These are phyloP conservation scores for Colletotrichum tanaceti DNA, from an alignment of 2,329 filamentous ascomycete species.

Conservation along the genomic window DNA sequence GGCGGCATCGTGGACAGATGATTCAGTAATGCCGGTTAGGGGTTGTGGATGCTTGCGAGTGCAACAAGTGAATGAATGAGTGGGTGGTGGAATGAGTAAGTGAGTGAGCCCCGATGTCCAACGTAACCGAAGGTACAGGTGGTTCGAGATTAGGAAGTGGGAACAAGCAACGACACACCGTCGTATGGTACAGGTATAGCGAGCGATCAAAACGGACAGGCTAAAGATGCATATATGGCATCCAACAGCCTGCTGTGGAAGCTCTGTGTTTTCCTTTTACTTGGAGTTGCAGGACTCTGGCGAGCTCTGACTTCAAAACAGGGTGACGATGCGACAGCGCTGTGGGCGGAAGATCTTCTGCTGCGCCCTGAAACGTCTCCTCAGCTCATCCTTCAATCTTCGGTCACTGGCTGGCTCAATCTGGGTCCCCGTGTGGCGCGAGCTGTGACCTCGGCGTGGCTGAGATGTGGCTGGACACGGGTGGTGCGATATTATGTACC, in stretches of 20 bases:
- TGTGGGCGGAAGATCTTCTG: slow-evolving; percentile 24
- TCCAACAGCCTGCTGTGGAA: slow-evolving; percentile 41
- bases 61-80: not conserved
- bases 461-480: not conserved
- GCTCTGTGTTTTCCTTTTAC: slow-evolving; percentile 6
- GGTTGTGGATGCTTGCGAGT: not conserved
- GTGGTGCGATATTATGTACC: slow-evolving; percentile 1
- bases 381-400: slow-evolving; percentile 38
- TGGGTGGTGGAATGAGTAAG: slow-evolving; percentile 3
- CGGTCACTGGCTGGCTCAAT: slow-evolving; percentile 6
- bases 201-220: not conserved
- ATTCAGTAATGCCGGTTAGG: not conserved
- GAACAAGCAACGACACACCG: not conserved
- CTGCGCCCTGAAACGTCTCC: slow-evolving; percentile 41
- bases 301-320: slow-evolving; percentile 24
- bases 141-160: not conserved
- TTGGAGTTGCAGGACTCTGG: not conserved
- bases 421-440: slow-evolving; percentile 10
- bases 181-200: not conserved
- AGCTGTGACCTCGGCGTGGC: slow-evolving; percentile 6
- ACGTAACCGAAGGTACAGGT: too few relatives aligned
- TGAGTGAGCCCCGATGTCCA: not conserved
- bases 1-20: slow-evolving; percentile 27
- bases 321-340: slow-evolving; percentile 26
- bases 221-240: slow-evolving; percentile 12